Percentiles rank a stretch among this genome's conserved stretches.
Evolutionary conservation across 1,284 basidiomycete species (phyloP).

Genomic region (Ceratobasidium papillatum): DNA sequence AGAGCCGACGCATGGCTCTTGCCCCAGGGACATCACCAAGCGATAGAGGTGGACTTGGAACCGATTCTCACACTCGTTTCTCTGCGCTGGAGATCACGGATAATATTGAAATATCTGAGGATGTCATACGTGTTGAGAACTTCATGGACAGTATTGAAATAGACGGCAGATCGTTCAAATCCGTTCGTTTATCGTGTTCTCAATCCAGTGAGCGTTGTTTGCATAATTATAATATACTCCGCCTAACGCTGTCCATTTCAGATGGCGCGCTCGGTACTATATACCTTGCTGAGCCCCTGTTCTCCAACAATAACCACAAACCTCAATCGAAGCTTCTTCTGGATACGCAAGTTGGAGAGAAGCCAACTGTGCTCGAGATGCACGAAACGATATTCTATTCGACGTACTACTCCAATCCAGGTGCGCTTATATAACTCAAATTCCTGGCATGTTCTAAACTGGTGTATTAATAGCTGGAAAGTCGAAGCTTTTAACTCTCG

Average conservation of each 20-base stretch:
- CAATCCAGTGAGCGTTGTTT: constrained; percentile 16
- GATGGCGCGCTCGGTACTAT: constrained; percentile 28
- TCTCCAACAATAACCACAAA: background rate
- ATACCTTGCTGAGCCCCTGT: constrained; percentile 36
- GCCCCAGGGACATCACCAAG: constrained; percentile 20
- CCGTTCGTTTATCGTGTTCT: constrained; percentile 32
- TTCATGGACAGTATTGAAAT: constrained; percentile 28
- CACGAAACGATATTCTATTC: constrained; percentile 39
- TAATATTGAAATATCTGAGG: background rate
- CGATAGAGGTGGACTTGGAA: background rate
- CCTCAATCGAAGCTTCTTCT: background rate
- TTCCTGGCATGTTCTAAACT: background rate
- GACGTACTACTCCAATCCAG: constrained; percentile 35
- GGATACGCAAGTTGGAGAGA: background rate
- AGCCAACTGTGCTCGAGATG: constrained; percentile 20
- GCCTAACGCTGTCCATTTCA: background rate
- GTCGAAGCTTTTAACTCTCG: constrained; percentile 29
- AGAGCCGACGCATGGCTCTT: background rate
- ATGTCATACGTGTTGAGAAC: background rate
- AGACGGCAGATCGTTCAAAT: background rate
- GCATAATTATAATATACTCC: background rate
- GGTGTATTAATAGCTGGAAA: constrained; percentile 18
- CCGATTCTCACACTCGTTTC: background rate
- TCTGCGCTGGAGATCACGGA: background rate
- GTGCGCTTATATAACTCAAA: background rate